These are phyloP conservation scores for Evernia prunastri DNA, from an alignment of 495 filamentous ascomycete species.

Conservation along the genomic window DNA sequence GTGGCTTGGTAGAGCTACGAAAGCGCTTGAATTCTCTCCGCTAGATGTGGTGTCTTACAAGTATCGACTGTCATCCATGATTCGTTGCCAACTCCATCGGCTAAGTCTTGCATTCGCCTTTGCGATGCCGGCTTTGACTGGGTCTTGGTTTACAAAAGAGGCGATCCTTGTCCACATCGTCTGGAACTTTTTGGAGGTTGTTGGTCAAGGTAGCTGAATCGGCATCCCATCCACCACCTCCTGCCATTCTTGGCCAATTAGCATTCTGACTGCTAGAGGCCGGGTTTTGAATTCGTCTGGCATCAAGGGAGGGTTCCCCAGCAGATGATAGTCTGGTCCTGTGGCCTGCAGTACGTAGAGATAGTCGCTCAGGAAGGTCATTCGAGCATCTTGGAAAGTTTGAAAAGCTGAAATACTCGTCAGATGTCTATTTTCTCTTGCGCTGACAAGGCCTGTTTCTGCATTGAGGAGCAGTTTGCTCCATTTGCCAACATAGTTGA, in stretches of 20 bases:
- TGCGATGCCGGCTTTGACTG: neutral
- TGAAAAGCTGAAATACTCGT: neutral
- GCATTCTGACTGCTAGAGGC: conserved; percentile 8
- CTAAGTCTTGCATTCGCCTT: neutral
- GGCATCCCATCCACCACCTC: neutral
- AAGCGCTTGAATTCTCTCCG: neutral
- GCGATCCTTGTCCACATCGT: neutral
- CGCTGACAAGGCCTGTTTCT: conserved; percentile 15
- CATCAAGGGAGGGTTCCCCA: neutral
- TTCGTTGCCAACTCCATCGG: neutral
- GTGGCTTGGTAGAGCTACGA: too few relatives aligned
- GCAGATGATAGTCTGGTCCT: neutral
- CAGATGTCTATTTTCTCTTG: neutral
- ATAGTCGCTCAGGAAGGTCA: neutral
- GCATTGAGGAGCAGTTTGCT: conserved; percentile 26
- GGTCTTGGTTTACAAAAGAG: neutral
- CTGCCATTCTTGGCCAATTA: conserved; percentile 11
- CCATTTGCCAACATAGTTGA: conserved; percentile 27
- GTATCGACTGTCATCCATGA: neutral
- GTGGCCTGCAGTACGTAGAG: conserved; percentile 7
- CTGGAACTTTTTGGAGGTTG: neutral
- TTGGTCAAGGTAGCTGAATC: neutral
- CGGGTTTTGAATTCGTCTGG: conserved; percentile 5
- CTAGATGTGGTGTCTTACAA: neutral
- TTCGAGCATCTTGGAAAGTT: neutral